These are phyloP conservation scores for Aspergillus flavus DNA, from an alignment of 2,329 filamentous ascomycete species.

Conservation along the genomic window DNA sequence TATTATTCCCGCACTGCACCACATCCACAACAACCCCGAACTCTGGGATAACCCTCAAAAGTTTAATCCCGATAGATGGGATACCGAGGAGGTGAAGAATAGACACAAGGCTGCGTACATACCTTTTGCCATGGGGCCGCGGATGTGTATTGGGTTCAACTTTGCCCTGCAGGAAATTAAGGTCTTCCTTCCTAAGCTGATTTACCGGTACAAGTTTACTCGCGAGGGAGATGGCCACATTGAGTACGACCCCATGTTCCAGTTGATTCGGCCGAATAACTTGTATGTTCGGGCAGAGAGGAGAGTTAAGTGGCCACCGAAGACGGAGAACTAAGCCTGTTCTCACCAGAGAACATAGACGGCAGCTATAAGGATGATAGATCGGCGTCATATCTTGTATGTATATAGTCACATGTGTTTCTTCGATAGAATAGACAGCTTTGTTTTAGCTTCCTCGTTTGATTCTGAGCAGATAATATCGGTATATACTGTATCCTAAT, in stretches of 20 bases:
- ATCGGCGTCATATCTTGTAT: neutral
- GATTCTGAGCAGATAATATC: too few species aligned
- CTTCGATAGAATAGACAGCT: neutral
- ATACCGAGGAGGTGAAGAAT: conserved; percentile 56
- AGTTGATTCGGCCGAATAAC: conserved; percentile 31
- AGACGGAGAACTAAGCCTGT: conserved; percentile 10
- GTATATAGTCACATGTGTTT: neutral
- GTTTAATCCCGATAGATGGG: conserved; percentile 65
- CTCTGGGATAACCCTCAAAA: conserved; percentile 60
- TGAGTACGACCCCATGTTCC: conserved; percentile 34
- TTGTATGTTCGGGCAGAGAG: conserved; percentile 23
- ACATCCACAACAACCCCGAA: conserved; percentile 54
- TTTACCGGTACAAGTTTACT: conserved; percentile 61
- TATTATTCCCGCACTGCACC: conserved; percentile 53
- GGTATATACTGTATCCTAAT: too few species aligned
- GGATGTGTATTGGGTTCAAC: conserved; percentile 66
- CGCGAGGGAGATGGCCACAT: conserved; percentile 54
- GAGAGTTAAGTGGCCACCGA: conserved; percentile 30
- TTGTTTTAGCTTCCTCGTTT: neutral
- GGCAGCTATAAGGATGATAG: neutral
- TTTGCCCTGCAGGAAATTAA: conserved; percentile 65
- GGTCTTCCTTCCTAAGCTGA: conserved; percentile 56
- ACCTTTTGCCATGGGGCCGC: conserved; percentile 60
- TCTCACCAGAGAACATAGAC: neutral
- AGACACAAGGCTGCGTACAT: conserved; percentile 56